These are phyloP conservation scores for Skeletonema costatum DNA, from an alignment of 108 stramenopile species.

Conservation along the genomic window DNA sequence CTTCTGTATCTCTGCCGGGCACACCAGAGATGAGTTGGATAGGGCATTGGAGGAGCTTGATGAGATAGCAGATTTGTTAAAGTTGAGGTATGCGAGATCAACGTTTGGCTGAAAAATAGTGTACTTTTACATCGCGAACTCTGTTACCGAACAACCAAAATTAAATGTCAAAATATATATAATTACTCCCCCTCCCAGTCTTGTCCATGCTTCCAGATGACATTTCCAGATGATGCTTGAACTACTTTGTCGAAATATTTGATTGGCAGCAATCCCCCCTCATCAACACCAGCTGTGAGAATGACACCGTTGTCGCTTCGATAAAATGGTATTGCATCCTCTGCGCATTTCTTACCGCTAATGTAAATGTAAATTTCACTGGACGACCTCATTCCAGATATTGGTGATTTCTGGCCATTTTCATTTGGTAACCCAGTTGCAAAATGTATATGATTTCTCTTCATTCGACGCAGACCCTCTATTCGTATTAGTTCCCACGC, in stretches of 20 bases:
- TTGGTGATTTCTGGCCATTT: constrained; percentile 40
- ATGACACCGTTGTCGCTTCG: constrained; percentile 77
- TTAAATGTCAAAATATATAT: not conserved
- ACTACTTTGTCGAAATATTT: constrained; percentile 71
- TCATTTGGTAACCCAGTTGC: constrained; percentile 64
- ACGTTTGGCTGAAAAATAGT: constrained; percentile 54
- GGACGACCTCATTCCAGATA: constrained; percentile 81
- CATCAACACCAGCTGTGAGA: constrained; percentile 64
- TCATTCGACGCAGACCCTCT: constrained; percentile 73
- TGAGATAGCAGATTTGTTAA: constrained; percentile 89
- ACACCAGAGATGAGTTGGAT: constrained; percentile 91
- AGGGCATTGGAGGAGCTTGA: constrained; percentile 87
- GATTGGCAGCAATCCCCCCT: constrained; percentile 66
- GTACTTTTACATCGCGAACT: no score
- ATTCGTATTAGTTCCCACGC: constrained; percentile 67
- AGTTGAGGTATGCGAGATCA: constrained; percentile 75
- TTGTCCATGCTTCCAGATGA: no score
- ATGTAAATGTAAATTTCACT: constrained; percentile 75
- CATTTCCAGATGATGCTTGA: constrained; percentile 37
- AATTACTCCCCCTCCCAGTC: constrained; percentile 7
- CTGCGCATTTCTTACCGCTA: constrained; percentile 60
- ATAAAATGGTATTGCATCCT: constrained; percentile 68
- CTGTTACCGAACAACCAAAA: not conserved
- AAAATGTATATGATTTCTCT: constrained; percentile 85
- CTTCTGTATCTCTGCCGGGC: constrained; percentile 98